Evolutionary conservation across 2,329 filamentous ascomycete genomes (phyloP), one percentile per base, ranked within the genome.

Genomic region (Stagonosporopsis tanaceti): DNA sequence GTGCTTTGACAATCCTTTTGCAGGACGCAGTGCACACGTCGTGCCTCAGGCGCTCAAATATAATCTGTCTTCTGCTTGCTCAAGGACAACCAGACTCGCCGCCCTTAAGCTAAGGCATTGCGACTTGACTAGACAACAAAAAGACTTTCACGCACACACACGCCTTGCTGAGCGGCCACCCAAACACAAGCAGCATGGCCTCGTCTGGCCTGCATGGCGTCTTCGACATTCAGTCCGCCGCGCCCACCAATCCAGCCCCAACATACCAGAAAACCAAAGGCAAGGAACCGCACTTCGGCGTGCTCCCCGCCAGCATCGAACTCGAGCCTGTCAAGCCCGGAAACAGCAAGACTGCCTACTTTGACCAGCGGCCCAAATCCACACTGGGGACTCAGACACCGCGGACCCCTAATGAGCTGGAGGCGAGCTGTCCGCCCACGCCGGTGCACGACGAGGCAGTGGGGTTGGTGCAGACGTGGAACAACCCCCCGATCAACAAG

Each of bases 401-500:
- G 2, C 72, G 62, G 44, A 76, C 76, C 1, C 76, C 74, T 0
- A 74, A 77, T 45, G 75, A 80, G 46, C 69, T 86, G 1, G 86
- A 88, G 65, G 82, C 80, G 69, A 88, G 84, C 66, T 75, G 81
- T 14, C 82, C 85, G 2, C 66, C 78, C 6, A 84, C 79, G 6
- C 84, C 84, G 17, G 65, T 48, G 27, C 64, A 59, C 24, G 67
- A 74, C 14, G 77, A 79, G 7, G 79, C 75, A 7, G 79, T 70
- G 1, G 79, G 82, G 41, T 74, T 81, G 3, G 70, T 86, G 30
- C 85, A 86, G 46, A 88, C 81, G 60, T 83, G 86, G 57, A 87
- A 81, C 60, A 80, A 85, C 57, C 78, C 78, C 4, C 60, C 82
- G 11, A 90, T 87, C 84, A 93, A 92, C 73, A 87, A 85, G 59